Base-by-base conservation (phyloP, 192 early-diverging fungal genomes). In the Glomus cerebriforme region DNA sequence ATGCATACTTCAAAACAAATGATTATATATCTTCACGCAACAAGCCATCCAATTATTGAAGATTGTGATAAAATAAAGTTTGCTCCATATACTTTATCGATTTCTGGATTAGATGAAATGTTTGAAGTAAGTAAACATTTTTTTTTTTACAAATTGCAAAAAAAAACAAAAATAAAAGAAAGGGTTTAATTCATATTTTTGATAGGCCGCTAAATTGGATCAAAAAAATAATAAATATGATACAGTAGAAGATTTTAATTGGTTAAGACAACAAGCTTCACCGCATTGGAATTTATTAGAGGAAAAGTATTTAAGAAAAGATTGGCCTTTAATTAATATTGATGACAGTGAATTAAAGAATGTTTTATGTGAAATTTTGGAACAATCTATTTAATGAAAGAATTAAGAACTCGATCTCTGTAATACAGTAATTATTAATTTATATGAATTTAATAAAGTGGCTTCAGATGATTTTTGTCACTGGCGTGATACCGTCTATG, bases 221-320 rank as follows among this genome's bases (percentile, higher is more conserved):
- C 74, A 49, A 10, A 75, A 60, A 22, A 80, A 80, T 19, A 92
- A 88, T 79, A 84, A 85, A 62, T 92, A 85, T 81, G 84, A 87
- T 70, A 78, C 82, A 24, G 92, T 96, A 17, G 93, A 98, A 77
- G 96, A 98, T 77, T 98, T 98, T 78, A 95, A 96, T 82, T 98
- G 96, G 96, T 83, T 96, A 31, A 87, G 85, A 58, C 87, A 94
- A 60, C 89, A 91, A 78, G 88, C 87, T 8, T 93, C 92, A 37
- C 95, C 95, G 19, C 91, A 96, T 82, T 96, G 95, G 95, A 47
- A 79, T 39, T 7, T 91, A 3, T 70, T 91, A 79, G 29, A 26
- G 19, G 47, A 54, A 47, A 29, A 78, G 9, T 34, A 59, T 58
- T 32, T 67, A 34, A 7, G 17, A 39, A 69, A 78, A 59, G 47